Evolutionary conservation across 495 filamentous ascomycete species (phyloP), one percentile per base, ranked within the genome.

Genomic region (Oidiodendron maius): DNA sequence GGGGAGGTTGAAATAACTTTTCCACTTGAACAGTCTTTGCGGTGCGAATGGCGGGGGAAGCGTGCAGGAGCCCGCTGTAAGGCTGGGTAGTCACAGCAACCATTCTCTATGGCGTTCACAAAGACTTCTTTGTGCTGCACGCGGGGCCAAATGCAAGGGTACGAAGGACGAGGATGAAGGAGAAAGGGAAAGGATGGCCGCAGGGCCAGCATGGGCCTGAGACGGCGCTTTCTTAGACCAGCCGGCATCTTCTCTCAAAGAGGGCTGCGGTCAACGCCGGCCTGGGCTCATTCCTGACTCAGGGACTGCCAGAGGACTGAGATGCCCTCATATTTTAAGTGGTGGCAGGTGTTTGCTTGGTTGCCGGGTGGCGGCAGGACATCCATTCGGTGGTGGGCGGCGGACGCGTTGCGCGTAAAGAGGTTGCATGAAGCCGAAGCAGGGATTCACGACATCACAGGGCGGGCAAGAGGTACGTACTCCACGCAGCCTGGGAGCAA

Each of bases 1-100:
- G 56, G 51, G 43, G n/a, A 49, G 41, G 55, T 58, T 40, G 53
- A 61, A 63, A 65, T 62, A 51, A 40, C 34, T 16, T 40, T 18
- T 36, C 18, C 34, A n/a, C n/a, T n/a, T 32, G 13, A 26, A 46
- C 44, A 38, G 21, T 49, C 51, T n/a, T 50, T 4, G 37, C 55
- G 20, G 43, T 37, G 28, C 52, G 26, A 56, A 53, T 48, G 41
- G 50, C 46, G 4, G 50, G 28, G 50, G 40, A n/a, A 22, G 41
- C 48, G 56, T 59, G 56, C 48, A 59, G 4, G 23, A 43, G 43
- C 17, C 50, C 32, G 38, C 5, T 26, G 28, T 16, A 49, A 21
- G 26, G 16, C 21, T 16, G 34, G 35, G 23, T 11, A 4, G 11
- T 17, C 23, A 40, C 22, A 38, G 32, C 3, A 18, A 17, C 15